These are phyloP conservation scores for Cyphellophora europaea DNA, from an alignment of 2,329 filamentous ascomycete genomes.

Conservation along the genomic window DNA sequence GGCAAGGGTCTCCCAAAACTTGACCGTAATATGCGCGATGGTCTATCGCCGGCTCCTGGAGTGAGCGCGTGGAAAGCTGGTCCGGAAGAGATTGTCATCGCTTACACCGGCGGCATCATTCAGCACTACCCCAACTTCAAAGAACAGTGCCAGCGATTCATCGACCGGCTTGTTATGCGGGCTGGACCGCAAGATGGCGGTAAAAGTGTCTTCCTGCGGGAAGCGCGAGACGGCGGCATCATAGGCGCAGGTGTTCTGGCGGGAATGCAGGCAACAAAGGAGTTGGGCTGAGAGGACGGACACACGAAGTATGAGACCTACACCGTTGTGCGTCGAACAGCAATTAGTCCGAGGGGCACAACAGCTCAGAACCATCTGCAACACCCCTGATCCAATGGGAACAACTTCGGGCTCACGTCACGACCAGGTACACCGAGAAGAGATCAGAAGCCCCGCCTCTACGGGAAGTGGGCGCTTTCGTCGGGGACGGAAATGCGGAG, in stretches of 20 bases:
- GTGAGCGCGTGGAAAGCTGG: conserved; percentile 20
- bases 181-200: conserved; percentile 34
- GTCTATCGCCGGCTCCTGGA: conserved; percentile 17
- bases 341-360: too few relatives aligned
- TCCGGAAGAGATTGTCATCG: conserved; percentile 59
- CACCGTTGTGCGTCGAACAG: conserved; percentile 2
- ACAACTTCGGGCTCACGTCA: too few relatives aligned
- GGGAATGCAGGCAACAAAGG: conserved; percentile 31
- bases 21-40: conserved; percentile 5
- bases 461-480: too few relatives aligned
- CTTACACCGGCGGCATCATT: conserved; percentile 73
- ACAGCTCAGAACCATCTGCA: too few relatives aligned
- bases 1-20: conserved; percentile 3
- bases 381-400: too few relatives aligned
- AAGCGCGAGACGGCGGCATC: conserved; percentile 45
- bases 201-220: conserved; percentile 42
- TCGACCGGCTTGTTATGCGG: conserved; percentile 47
- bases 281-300: conserved; percentile 1
- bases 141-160: conserved; percentile 57
- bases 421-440: too few relatives aligned
- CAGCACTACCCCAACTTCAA: conserved; percentile 70
- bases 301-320: too few relatives aligned
- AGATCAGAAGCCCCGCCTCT: too few relatives aligned
- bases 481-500: too few relatives aligned
- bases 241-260: conserved; percentile 47